phyloP scores from a whole-genome alignment of 2,329 filamentous ascomycete species.

The Botrytis tulipae region DNA sequence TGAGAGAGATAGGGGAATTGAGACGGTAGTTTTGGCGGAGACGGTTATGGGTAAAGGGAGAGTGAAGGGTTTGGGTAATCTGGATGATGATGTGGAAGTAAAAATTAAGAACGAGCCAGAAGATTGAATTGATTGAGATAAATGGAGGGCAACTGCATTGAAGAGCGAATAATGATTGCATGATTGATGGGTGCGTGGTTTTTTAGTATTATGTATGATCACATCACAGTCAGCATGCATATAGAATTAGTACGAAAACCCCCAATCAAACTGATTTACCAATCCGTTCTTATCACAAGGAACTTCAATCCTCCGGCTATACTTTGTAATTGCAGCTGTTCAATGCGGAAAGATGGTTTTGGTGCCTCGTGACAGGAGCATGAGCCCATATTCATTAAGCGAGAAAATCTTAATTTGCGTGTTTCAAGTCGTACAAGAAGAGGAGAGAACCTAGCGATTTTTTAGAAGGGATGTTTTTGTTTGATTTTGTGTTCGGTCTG shows the following conservation, averaged over 20 bases:
- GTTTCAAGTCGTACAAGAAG: neutral
- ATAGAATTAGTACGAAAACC: too few species aligned
- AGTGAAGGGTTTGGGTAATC: slow-evolving; percentile 34
- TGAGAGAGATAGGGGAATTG: slow-evolving; percentile 66
- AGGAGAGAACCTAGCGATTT: neutral
- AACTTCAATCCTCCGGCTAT: neutral
- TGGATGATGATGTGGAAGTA: slow-evolving; percentile 29
- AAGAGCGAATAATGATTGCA: neutral
- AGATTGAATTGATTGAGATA: slow-evolving; percentile 19
- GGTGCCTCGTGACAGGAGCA: neutral
- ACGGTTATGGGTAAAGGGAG: slow-evolving; percentile 34
- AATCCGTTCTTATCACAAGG: neutral
- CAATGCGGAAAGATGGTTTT: neutral
- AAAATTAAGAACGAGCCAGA: slow-evolving; percentile 36
- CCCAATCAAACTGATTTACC: neutral
- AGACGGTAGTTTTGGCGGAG: slow-evolving; percentile 73
- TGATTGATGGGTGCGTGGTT: neutral
- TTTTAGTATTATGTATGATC: neutral
- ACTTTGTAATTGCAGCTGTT: neutral
- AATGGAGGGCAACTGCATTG: accelerated
- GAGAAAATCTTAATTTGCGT: neutral
- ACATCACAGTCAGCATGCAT: neutral
- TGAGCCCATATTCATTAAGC: neutral
- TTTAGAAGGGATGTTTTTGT: neutral
- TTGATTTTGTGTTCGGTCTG: neutral